Conservation (phyloP, 768 basidiomycete species). For the Mycena albidolilacea region DNA sequence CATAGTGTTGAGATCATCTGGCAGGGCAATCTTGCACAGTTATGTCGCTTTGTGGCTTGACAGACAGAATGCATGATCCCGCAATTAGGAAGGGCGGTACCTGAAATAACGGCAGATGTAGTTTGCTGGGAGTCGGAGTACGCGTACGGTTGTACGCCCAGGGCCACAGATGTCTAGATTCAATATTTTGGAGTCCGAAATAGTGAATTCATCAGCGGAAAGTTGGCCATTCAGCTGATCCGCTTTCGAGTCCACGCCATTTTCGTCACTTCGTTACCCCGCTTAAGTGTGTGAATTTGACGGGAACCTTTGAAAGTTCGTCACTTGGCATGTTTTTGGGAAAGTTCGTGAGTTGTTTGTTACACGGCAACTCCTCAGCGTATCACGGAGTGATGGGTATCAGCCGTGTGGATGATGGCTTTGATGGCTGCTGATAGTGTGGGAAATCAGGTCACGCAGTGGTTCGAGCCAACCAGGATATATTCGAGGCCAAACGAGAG, state of each 20-base stretch:
- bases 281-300: too few species aligned
- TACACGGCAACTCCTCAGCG: too few species aligned
- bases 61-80: background rate
- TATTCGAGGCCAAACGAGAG: too few species aligned
- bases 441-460: too few species aligned
- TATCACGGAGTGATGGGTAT: too few species aligned
- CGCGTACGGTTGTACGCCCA: background rate
- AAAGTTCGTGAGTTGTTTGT: too few species aligned
- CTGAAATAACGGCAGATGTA: background rate
- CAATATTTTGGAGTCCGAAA: conserved; percentile 3
- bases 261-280: too few species aligned
- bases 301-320: too few species aligned
- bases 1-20: background rate
- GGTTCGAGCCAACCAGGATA: too few species aligned
- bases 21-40: conserved; percentile 1
- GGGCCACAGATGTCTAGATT: background rate
- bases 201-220: background rate
- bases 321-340: too few species aligned
- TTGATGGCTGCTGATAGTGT: too few species aligned
- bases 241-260: background rate
- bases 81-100: background rate
- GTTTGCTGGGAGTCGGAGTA: background rate
- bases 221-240: background rate
- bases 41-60: background rate
- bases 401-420: too few species aligned